Conservation (phyloP, 768 basidiomycete species). For the Zangia roseola region DNA sequence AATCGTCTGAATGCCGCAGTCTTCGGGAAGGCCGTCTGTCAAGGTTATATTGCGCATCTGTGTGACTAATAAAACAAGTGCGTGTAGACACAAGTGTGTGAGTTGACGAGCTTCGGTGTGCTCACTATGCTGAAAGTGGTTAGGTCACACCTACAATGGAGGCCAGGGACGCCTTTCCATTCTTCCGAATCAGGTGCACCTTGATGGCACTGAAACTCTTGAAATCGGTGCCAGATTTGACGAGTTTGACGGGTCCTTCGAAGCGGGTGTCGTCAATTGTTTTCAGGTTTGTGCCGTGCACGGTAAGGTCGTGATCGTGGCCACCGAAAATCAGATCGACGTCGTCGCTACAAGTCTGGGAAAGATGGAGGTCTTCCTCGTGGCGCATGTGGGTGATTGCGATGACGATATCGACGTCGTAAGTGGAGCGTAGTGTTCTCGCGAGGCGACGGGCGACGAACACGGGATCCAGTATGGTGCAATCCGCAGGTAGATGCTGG, state of each 20-base stretch:
- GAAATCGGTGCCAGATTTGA: constrained; percentile 7
- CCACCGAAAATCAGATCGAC: constrained; percentile 9
- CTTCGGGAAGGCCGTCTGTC: constrained; percentile 2
- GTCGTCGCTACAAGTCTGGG: background rate
- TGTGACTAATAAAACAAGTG: background rate
- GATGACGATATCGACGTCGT: constrained; percentile 3
- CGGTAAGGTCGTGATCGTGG: constrained; percentile 12
- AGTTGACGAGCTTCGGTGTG: too few relatives aligned
- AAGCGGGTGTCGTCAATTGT: background rate
- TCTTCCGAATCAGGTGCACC: background rate
- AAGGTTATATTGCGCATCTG: constrained; percentile 8
- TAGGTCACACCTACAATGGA: constrained; percentile 1
- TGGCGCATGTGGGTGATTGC: constrained; percentile 13
- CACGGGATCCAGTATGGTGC: constrained; percentile 4
- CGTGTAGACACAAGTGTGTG: background rate
- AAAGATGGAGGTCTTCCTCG: constrained; percentile 6
- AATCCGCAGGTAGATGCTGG: constrained; percentile 9
- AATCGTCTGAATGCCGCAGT: constrained; percentile 1
- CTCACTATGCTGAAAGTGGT: background rate
- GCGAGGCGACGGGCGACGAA: constrained; percentile 9
- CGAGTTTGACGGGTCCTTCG: constrained; percentile 6
- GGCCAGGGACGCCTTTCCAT: background rate
- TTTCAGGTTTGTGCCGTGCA: constrained; percentile 1
- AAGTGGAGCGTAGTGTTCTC: background rate
- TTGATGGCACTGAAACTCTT: constrained; percentile 5